Conservation (phyloP, 1,284 basidiomycete genomes). For the Porogramme epimiltina region DNA sequence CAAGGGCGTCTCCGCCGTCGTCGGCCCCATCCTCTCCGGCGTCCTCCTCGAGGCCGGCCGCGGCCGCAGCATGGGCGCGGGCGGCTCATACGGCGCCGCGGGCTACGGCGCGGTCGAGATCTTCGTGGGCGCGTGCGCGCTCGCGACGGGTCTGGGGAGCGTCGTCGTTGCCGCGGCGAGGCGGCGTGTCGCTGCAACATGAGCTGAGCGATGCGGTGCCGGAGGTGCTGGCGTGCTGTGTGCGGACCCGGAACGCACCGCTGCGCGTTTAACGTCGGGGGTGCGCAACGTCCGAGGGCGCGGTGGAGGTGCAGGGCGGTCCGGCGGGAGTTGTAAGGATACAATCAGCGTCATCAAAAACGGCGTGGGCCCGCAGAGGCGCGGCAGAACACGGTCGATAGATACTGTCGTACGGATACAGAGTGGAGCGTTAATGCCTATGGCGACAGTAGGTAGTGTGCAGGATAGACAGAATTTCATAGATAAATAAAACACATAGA, state of each 20-base stretch:
- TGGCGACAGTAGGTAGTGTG: not conserved
- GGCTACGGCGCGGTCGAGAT: constrained; percentile 30
- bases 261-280: too few relatives aligned
- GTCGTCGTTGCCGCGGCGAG: constrained; percentile 23
- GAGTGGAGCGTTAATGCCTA: not conserved
- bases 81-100: constrained; percentile 19
- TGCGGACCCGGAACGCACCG: too few relatives aligned
- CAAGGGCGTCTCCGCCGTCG: constrained; percentile 28
- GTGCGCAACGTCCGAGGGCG: too few relatives aligned
- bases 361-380: too few relatives aligned
- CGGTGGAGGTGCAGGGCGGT: too few relatives aligned
- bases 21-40: constrained; percentile 30
- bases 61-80: constrained; percentile 3
- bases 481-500: not conserved
- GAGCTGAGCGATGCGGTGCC: not conserved
- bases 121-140: constrained; percentile 30
- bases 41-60: constrained; percentile 26
- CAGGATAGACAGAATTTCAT: not conserved
- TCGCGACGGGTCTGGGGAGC: constrained; percentile 24
- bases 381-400: not conserved
- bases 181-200: constrained; percentile 3
- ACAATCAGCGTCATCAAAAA: too few relatives aligned
- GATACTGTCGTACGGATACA: constrained; percentile 3
- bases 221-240: too few relatives aligned
- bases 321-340: too few relatives aligned